Base-by-base conservation (phyloP, 441 rosid genomes). In the Corymbia calophylla region DNA sequence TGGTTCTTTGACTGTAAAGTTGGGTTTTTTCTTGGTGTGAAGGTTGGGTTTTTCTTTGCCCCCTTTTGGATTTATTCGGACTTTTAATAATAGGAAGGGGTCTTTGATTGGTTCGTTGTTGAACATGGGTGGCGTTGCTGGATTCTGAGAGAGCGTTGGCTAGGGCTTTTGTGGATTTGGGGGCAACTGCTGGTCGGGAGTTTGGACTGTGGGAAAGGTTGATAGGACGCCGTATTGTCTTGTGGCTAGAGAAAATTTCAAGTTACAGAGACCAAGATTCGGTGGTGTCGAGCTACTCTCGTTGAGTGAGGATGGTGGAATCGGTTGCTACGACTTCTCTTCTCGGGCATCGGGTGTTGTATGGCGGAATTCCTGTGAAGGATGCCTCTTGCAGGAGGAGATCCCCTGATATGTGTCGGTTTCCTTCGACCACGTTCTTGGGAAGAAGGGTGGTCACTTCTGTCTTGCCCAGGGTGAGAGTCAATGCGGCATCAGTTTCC, bases 271-370 rank as follows among this genome's bases (percentile, higher is more conserved):
- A 55, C 60, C 31, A 73, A 32, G 23, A 87, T 58, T 70, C 70
- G 8, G 88, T 86, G 66, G 90, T 88, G 56, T 88, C 85, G 68
- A 32, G 87, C 88, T 82, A 51, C 92, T 88, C 44, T 27, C 64
- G n/a, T 51, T 89, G 86, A 86, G 92, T 88, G 73, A 94, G 88
- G 89, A 97, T 97, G 99, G 95, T 89, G 90, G 98, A 95, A 87
- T 96, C 98, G 39, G 92, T 97, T 92, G 95, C 95, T 11, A 93
- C 96, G 9, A 92, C 95, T 5, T 96, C 99, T 86, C 93, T 95
- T 89, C 87, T 95, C 21, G 95, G 97, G 80, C 93, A 92, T 90
- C 88, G 95, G 58, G 94, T 97, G 3, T 80, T 94, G 89, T 90
- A 92, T 87, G 90, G 92, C 53, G 91, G 93, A 77, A 25, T 92